Percentiles rank a stretch among this genome's conserved stretches.
Conservation (phyloP, 2,329 filamentous ascomycete genomes). For the Emmonsiellopsis sp. region DNA sequence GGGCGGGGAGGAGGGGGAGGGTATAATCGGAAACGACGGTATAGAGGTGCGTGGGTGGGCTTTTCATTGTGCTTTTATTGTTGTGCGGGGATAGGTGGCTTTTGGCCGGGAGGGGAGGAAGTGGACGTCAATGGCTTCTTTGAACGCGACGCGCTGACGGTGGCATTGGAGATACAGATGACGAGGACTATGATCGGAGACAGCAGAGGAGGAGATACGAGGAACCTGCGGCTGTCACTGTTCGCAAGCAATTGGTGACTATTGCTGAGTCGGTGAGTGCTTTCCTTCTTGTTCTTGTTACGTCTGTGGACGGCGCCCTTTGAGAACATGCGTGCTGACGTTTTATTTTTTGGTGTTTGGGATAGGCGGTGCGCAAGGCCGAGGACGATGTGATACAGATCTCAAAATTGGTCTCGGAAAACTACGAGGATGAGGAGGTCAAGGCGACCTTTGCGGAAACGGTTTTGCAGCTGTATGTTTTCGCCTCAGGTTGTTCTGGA, state of each 20-base stretch:
- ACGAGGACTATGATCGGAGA: constrained; percentile 64
- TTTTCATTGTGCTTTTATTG: background rate
- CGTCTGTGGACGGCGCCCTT: background rate
- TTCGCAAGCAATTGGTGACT: constrained; percentile 69
- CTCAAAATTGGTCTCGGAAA: constrained; percentile 67
- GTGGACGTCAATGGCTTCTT: background rate
- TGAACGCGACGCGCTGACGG: background rate
- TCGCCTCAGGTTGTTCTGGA: constrained; percentile 14
- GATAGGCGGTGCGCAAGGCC: constrained; percentile 58
- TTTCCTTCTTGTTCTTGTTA: background rate
- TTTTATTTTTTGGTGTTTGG: constrained; percentile 2
- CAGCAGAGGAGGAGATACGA: constrained; percentile 66
- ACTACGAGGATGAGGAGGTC: constrained; percentile 77
- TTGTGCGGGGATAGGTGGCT: background rate
- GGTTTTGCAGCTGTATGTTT: constrained; percentile 58
- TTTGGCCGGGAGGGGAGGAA: background rate
- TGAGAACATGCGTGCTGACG: background rate
- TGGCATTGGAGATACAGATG: constrained; percentile 42
- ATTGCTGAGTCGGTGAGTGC: constrained; percentile 62
- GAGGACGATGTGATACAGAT: constrained; percentile 70
- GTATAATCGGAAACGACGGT: constrained; percentile 65
- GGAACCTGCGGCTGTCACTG: constrained; percentile 59
- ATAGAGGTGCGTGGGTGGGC: constrained; percentile 56
- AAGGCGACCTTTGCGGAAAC: constrained; percentile 65
- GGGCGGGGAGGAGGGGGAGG: constrained; percentile 42